phyloP scores from a whole-genome alignment of 495 filamentous ascomycete genomes.

The Lophium mytilinum region DNA sequence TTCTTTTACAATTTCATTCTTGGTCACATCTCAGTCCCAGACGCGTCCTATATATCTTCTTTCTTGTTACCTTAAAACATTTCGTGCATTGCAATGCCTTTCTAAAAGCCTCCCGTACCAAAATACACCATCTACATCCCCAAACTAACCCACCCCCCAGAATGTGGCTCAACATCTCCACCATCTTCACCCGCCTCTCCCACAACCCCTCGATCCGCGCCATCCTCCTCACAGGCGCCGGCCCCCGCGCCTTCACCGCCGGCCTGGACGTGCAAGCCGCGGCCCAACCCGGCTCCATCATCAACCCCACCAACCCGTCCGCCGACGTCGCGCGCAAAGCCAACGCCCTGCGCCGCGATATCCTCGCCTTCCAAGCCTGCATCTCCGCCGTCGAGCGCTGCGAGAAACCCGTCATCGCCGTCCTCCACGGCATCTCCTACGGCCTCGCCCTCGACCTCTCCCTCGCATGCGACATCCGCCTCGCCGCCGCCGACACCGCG shows the following conservation, averaged over 20 bases:
- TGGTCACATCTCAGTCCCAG: too few species aligned
- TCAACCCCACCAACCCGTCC: constrained; percentile 29
- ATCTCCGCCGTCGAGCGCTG: constrained; percentile 72
- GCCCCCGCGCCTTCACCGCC: constrained; percentile 75
- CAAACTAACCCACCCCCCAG: constrained; percentile 29
- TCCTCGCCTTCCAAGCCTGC: constrained; percentile 69
- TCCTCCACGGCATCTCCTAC: constrained; percentile 71
- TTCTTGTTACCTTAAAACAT: not conserved
- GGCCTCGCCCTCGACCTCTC: constrained; percentile 83
- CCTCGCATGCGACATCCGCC: constrained; percentile 68
- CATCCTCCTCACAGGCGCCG: constrained; percentile 75
- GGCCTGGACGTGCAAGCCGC: constrained; percentile 64
- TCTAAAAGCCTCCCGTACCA: too few species aligned
- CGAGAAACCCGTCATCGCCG: constrained; percentile 84
- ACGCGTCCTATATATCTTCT: too few species aligned
- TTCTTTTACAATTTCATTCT: too few species aligned
- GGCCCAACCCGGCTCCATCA: constrained; percentile 34
- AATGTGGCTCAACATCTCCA: constrained; percentile 81
- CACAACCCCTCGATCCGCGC: constrained; percentile 62
- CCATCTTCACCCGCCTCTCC: constrained; percentile 68
- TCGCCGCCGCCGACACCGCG: constrained; percentile 53
- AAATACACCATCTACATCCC: not conserved
- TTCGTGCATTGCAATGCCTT: too few species aligned
- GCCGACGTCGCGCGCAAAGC: constrained; percentile 41
- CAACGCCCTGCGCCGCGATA: constrained; percentile 52